Evolutionary conservation across 495 filamentous ascomycete species (phyloP).

Genomic region (Aspergillus incahuasiensis): DNA sequence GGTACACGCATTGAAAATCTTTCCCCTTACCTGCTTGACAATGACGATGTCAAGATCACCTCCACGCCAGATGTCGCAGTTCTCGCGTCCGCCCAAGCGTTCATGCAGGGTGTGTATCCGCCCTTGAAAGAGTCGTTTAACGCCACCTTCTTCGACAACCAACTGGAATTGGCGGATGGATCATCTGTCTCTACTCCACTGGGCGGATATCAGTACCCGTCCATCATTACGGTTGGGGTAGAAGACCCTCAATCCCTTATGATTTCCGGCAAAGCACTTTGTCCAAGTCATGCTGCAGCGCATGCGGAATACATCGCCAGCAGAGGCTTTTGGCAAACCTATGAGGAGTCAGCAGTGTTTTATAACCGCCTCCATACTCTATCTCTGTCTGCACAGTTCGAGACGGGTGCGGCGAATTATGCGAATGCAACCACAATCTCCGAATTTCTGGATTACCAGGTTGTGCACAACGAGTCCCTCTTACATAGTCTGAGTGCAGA

Average conservation of each 20-base stretch:
- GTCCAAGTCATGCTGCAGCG: slow-evolving; percentile 40
- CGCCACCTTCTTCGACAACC: background rate
- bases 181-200: slow-evolving; percentile 54
- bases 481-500: slow-evolving; percentile 46
- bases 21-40: slow-evolving; percentile 39
- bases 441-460: slow-evolving; percentile 70
- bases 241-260: slow-evolving; percentile 53
- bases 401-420: slow-evolving; percentile 44
- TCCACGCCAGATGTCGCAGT: slow-evolving; percentile 46
- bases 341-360: slow-evolving; percentile 38
- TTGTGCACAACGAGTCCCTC: slow-evolving; percentile 65
- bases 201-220: slow-evolving; percentile 69
- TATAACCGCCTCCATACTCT: slow-evolving; percentile 45
- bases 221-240: slow-evolving; percentile 46
- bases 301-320: slow-evolving; percentile 36
- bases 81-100: slow-evolving; percentile 62
- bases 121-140: slow-evolving; percentile 46
- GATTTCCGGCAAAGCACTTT: slow-evolving; percentile 56
- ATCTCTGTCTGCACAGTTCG: slow-evolving; percentile 32
- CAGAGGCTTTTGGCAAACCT: slow-evolving; percentile 31
- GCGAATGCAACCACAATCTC: slow-evolving; percentile 57
- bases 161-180: slow-evolving; percentile 50
- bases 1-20: slow-evolving; percentile 38
- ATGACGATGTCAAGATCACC: slow-evolving; percentile 43
- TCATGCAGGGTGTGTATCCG: slow-evolving; percentile 79